phyloP scores from a whole-genome alignment of 768 basidiomycete genomes.

The Collybia sp. region DNA sequence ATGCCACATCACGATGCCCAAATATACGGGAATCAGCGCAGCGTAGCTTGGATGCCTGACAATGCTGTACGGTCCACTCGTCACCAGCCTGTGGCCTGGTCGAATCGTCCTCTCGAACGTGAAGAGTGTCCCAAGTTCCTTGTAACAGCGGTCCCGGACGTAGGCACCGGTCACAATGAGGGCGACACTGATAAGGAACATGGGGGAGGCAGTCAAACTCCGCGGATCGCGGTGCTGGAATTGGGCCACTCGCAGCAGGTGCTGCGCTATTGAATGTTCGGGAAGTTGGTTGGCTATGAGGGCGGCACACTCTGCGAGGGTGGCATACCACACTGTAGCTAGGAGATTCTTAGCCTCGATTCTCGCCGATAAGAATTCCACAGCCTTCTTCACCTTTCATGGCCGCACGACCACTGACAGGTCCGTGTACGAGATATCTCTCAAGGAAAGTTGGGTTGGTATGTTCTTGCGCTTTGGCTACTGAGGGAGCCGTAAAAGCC shows the following conservation, averaged over 20 bases:
- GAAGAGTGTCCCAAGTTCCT: conserved; percentile 18
- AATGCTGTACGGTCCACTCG: conserved; percentile 19
- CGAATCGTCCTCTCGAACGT: conserved; percentile 21
- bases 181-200: too few species aligned
- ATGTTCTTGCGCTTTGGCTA: too few species aligned
- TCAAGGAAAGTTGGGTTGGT: too few species aligned
- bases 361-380: too few species aligned
- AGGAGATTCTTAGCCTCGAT: too few species aligned
- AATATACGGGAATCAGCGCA: conserved; percentile 8
- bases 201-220: too few species aligned
- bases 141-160: conserved; percentile 20
- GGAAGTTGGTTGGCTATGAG: neutral
- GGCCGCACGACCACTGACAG: too few species aligned
- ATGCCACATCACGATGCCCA: conserved; percentile 9
- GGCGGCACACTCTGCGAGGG: neutral
- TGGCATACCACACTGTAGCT: neutral
- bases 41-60: conserved; percentile 26
- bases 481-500: neutral
- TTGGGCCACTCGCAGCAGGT: too few species aligned
- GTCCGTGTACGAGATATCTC: too few species aligned
- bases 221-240: too few species aligned
- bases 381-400: too few species aligned
- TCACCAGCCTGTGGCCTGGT: conserved; percentile 18
- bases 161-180: conserved; percentile 8
- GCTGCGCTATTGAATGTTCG: neutral